A percentile compares a stretch with the other conserved stretches of the same genome.
Evolutionary conservation across 139 green algal genomes (phyloP).

Genomic region (Chlamydomonas incerta): DNA sequence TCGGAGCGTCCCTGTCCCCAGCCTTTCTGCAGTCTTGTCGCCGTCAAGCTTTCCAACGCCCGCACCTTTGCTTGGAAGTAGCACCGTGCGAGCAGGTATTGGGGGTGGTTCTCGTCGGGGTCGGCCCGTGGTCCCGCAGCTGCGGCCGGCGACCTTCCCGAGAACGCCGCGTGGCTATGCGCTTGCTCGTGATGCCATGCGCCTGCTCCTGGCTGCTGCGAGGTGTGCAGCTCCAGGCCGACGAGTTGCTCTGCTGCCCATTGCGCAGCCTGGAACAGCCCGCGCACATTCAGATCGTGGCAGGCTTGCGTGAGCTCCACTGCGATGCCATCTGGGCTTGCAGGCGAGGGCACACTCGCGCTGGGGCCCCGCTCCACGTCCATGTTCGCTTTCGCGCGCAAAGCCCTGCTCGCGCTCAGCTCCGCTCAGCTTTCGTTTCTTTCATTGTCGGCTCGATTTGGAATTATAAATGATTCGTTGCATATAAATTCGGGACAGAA

Average conservation of each 20-base stretch:
- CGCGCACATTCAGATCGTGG: slow-evolving; percentile 56
- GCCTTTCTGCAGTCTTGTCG: too few relatives aligned
- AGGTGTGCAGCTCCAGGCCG: slow-evolving; percentile 61
- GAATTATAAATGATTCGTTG: too few relatives aligned
- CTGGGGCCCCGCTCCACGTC: not conserved
- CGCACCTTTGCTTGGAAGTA: slow-evolving; percentile 78
- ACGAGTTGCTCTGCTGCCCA: slow-evolving; percentile 84
- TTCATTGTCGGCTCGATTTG: too few relatives aligned
- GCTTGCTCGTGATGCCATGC: too few relatives aligned
- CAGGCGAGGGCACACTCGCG: slow-evolving; percentile 6
- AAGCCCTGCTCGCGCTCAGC: too few relatives aligned
- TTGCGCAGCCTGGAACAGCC: slow-evolving; percentile 65
- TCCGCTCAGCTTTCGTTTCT: too few relatives aligned
- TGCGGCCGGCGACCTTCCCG: too few relatives aligned
- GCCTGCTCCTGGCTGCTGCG: too few relatives aligned
- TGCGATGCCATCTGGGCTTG: not conserved
- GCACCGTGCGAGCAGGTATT: slow-evolving; percentile 69
- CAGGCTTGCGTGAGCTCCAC: slow-evolving; percentile 71
- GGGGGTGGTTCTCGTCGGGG: slow-evolving; percentile 18
- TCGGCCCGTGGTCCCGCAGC: not conserved
- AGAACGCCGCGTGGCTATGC: too few relatives aligned
- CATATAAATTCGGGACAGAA: too few relatives aligned
- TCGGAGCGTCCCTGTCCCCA: too few relatives aligned
- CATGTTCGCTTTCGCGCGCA: not conserved
- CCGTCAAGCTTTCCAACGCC: too few relatives aligned